Evolutionary conservation across 176 grass and related monocot species (phyloP).

Genomic region (Pharus latifolius): DNA sequence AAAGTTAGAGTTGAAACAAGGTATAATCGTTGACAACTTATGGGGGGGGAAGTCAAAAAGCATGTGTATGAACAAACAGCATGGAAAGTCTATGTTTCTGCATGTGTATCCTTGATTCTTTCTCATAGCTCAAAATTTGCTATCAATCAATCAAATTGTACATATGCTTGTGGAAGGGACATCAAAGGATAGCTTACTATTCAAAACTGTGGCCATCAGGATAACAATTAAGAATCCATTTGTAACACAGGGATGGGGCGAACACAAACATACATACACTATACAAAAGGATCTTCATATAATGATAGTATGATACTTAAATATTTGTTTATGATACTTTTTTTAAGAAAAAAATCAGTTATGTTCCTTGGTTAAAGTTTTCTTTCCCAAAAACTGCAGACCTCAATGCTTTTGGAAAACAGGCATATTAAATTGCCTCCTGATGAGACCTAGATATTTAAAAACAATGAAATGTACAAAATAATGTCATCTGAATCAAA

Average conservation of each 20-base stretch:
- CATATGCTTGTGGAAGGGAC: background rate
- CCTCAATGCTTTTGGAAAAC: no score
- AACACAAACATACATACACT: background rate
- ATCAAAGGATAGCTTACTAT: slow-evolving; percentile 1
- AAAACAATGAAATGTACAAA: no score
- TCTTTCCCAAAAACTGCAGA: background rate
- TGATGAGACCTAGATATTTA: no score
- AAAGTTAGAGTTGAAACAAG: background rate
- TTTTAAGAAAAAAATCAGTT: background rate
- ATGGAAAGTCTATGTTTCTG: background rate
- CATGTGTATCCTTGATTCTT: background rate
- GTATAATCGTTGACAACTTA: background rate
- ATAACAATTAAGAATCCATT: background rate
- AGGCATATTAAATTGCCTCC: no score
- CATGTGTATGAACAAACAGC: background rate
- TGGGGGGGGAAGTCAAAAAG: background rate
- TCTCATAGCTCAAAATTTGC: background rate
- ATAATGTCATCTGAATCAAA: no score
- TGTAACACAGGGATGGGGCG: background rate
- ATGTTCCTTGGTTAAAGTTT: background rate
- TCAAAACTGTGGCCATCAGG: background rate
- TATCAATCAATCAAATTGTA: background rate
- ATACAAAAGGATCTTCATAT: background rate
- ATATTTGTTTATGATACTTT: background rate
- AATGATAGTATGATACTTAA: background rate